A percentile compares a stretch with the other conserved stretches of the same genome.
These are phyloP conservation scores for apple (Malus domestica) DNA, from an alignment of 306 rosid species.

Conservation along the genomic window ASM211411v1 NC_041791.1:5072001-5072500, in stretches of 20 bases:
- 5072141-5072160: background rate
- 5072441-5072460: background rate
- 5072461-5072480: background rate
- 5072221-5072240: background rate
- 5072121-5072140: background rate
- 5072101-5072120: background rate
- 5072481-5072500: slow-evolving; percentile 3
- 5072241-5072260: background rate
- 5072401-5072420: background rate
- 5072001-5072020: slow-evolving; percentile 22
- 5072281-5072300: background rate
- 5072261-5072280: background rate
- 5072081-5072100: background rate
- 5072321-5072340: background rate
- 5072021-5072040: background rate
- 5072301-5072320: slow-evolving; percentile 4
- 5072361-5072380: background rate
- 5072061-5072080: background rate
- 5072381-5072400: background rate
- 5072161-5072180: background rate
- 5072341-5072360: slow-evolving; percentile 2
- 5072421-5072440: background rate
- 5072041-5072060: background rate
- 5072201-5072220: background rate
- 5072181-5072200: background rate